Conservation (phyloP, 2,329 filamentous ascomycete genomes). For the Venturiaceae sp. region DNA sequence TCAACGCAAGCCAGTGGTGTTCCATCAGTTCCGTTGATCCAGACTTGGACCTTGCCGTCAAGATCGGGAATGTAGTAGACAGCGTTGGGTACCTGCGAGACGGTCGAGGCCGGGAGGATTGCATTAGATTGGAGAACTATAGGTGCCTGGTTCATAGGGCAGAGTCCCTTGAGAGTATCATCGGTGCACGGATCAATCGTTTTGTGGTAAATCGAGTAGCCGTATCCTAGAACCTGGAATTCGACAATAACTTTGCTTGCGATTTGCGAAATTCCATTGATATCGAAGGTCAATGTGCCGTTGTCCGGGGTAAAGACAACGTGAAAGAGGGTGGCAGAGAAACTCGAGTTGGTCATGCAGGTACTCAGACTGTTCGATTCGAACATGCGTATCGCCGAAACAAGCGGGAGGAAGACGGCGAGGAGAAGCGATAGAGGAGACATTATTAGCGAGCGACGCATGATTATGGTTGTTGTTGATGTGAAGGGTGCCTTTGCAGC, state of each 20-base stretch:
- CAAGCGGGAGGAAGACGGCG: conserved; percentile 21
- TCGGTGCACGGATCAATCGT: conserved; percentile 62
- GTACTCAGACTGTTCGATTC: conserved; percentile 75
- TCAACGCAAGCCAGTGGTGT: conserved; percentile 75
- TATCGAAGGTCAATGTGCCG: conserved; percentile 59
- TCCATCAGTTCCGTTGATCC: conserved; percentile 61
- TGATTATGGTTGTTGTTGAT: conserved; percentile 1
- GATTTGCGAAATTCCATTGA: conserved; percentile 76
- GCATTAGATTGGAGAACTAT: conserved; percentile 62
- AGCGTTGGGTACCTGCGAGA: conserved; percentile 65
- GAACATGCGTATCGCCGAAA: conserved; percentile 57
- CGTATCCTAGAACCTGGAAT: conserved; percentile 70
- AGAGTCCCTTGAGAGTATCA: conserved; percentile 61
- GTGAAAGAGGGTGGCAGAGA: conserved; percentile 84
- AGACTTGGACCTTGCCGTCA: conserved; percentile 74
- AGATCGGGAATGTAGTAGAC: conserved; percentile 86
- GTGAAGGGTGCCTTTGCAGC: not conserved
- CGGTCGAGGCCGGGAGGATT: conserved; percentile 44
- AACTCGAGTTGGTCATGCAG: conserved; percentile 75
- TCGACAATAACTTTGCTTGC: conserved; percentile 74
- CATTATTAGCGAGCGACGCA: conserved; percentile 10
- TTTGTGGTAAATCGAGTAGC: conserved; percentile 59
- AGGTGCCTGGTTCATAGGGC: conserved; percentile 81
- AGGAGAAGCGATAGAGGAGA: conserved; percentile 6
- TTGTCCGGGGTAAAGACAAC: conserved; percentile 72